Percentiles rank a stretch among this genome's conserved stretches.
Conservation (phyloP, 257 asterid species). For the Solanum chilense region DNA sequence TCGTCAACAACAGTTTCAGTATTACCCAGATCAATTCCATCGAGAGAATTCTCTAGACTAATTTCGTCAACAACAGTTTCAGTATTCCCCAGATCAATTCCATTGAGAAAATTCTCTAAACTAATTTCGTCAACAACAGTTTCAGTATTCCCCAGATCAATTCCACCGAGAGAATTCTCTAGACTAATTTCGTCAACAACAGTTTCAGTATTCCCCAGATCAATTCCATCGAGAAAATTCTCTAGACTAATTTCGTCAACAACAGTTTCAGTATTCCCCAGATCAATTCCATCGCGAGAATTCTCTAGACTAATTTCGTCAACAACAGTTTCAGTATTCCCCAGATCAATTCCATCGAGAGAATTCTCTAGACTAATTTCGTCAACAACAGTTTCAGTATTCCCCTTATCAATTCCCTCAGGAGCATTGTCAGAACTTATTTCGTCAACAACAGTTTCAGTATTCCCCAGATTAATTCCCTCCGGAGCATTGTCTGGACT, state of each 20-base stretch:
- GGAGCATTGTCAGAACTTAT: background rate
- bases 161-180: background rate
- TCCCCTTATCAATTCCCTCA: background rate
- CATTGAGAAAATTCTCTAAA: rapidly evolving
- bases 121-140: no score
- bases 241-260: background rate
- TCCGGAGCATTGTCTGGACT: background rate
- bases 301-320: background rate
- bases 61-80: background rate
- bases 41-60: background rate
- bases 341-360: background rate
- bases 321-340: constrained; percentile 4
- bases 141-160: no score
- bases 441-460: background rate
- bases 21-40: constrained; percentile 1
- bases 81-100: no score
- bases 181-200: background rate
- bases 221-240: background rate
- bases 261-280: constrained; percentile 2
- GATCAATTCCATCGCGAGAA: background rate
- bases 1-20: constrained; percentile 1
- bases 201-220: background rate
- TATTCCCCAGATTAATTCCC: constrained; percentile 4
- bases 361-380: background rate
- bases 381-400: constrained; percentile 1